Base-by-base conservation (phyloP, 768 basidiomycete species). In the Tulasnella sp. region DNA sequence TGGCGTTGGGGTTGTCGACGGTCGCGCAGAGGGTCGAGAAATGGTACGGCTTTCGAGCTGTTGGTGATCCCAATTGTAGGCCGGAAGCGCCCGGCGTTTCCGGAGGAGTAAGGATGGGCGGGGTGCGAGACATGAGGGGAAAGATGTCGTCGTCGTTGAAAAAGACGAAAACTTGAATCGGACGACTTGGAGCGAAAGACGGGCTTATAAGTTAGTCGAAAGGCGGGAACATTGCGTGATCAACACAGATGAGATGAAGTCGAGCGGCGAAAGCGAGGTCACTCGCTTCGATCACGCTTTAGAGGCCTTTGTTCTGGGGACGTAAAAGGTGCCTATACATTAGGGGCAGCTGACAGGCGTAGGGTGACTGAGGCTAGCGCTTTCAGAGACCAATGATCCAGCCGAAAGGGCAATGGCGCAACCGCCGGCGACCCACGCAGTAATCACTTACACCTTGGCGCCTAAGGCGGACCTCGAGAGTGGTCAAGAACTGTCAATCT, bases 21-120 rank as follows among this genome's bases (percentile, higher is more conserved):
- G 95, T 96, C 34, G 94, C 96, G 80, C 94, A 95, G 79, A 94
- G 87, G 21, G 94, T 96, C n/a, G 94, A 93, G 85, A 96, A 95
- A n/a, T 91, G 89, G 86, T 95, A 94, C 93, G 93, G 78, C 71
- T 72, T 71, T 40, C 52, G 14, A 38, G 31, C 27, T 44, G 76
- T 72, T 10, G 73, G 71, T 7, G 44, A 73, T 42, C 18, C 68
- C 16, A 74, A 12, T 36, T 38, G 71, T 19, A 74, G 42, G 18
- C 40, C 73, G 31, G 78, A 74, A 38, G 78, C 44, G 44, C 78
- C 42, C 73, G 78, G 78, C 31, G 78, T 79, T 48, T 79, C 78
- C 24, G 78, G 78, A 79, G 78, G 78, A 19, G 78, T 79, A 71
- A 79, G 38, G 44, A 74, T 71, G 38, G 78, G 71, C 24, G 71